These are phyloP conservation scores for Lathyrus aphaca DNA, from an alignment of 306 rosid species.

Conservation along the genomic window DNA sequence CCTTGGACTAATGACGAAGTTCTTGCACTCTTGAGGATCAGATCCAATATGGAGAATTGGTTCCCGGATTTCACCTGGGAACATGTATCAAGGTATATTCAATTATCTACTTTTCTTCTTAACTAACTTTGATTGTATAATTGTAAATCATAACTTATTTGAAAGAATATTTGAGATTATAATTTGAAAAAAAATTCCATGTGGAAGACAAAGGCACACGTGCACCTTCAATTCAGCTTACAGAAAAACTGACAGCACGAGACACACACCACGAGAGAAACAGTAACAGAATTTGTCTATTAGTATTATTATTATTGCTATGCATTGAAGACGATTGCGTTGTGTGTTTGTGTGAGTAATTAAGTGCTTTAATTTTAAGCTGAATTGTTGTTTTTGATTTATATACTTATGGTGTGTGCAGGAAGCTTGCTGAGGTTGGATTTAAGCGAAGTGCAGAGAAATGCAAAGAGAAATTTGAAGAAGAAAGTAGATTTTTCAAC, in stretches of 20 bases:
- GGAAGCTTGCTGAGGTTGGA: constrained; percentile 84
- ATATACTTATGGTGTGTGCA: constrained; percentile 56
- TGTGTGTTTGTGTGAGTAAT: not conserved
- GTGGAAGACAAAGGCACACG: constrained; percentile 54
- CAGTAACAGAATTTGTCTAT: constrained; percentile 25
- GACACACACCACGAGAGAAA: constrained; percentile 38
- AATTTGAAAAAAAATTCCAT: not conserved
- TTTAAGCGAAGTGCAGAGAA: constrained; percentile 80
- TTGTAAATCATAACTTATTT: not conserved
- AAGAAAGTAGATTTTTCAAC: constrained; percentile 75
- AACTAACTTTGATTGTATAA: not conserved
- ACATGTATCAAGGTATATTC: constrained; percentile 70
- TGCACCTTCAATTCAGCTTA: constrained; percentile 44
- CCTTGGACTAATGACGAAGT: constrained; percentile 81
- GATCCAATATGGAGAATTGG: constrained; percentile 87
- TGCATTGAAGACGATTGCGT: constrained; percentile 1
- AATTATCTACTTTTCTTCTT: not conserved
- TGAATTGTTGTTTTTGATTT: constrained; percentile 37
- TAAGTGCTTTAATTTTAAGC: constrained; percentile 48
- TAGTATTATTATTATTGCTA: constrained; percentile 21
- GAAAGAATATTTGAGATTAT: not conserved
- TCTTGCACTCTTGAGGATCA: constrained; percentile 75
- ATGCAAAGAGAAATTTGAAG: constrained; percentile 91
- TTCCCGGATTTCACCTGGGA: constrained; percentile 91
- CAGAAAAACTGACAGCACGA: constrained; percentile 35